Base-by-base conservation (phyloP, 371 early-diverging fungal species). In the Nosema muscidifuracis region DNA sequence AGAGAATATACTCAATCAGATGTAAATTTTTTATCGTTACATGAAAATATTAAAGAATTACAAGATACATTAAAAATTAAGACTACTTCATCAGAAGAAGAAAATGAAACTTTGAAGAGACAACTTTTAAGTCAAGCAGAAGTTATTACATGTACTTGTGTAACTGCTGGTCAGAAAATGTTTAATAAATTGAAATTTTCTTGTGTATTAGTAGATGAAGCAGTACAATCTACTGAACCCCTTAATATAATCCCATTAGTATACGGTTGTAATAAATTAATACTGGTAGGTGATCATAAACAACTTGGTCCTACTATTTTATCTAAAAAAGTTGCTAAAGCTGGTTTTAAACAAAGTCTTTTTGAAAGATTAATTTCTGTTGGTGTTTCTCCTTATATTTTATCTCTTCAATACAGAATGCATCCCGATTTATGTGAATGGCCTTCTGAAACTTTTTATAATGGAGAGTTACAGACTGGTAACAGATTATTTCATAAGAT, bases 361-460 rank as follows among this genome's bases (percentile, higher is more conserved):
- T 97, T 97, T 83, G 98, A 96, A 82, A 87, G 96, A 50, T 84
- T 96, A 31, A 89, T 95, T 53, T 87, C 90, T 50, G 85, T 94
- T 13, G 92, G 92, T 30, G 86, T 91, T 33, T 87, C 91, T 7
- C 95, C 95, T 26, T 89, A 92, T 75, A 89, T 94, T 36, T 86
- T 95, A 33, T 90, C 92, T 68, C 91, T 93, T 0, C 98, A 96
- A 82, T 97, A 97, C 77, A 93, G 97, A 79, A 95, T 95, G 96
- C 93, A 95, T 79, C 93, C 95, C 20, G 90, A 92, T 74, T 83
- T 97, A 13, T 92, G 92, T 4, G 93, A 91, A 79, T 97, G 94
- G 79, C 94, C 96, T 0, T 90, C 91, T 76, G 94, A 95, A 82
- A 92, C 92, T 90, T 95, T 97, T 75, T 97, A 97, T 79, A 94